phyloP scores from a whole-genome alignment of 2,329 filamentous ascomycete genomes.

The Ophiostoma sp. region DNA sequence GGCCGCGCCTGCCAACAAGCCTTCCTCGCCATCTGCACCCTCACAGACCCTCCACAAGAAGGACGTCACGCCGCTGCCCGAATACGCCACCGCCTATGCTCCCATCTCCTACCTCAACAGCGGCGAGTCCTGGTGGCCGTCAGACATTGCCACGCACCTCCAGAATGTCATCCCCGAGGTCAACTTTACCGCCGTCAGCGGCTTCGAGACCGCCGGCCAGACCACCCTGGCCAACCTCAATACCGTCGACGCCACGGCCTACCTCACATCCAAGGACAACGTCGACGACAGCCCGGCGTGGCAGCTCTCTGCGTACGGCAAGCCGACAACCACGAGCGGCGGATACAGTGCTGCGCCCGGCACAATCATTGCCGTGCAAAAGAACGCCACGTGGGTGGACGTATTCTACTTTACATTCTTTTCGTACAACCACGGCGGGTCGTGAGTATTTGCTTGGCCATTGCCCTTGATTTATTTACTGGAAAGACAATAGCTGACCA shows the following conservation, averaged over 20 bases:
- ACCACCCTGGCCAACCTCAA: slow-evolving; percentile 26
- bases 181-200: slow-evolving; percentile 19
- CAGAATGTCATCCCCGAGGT: slow-evolving; percentile 27
- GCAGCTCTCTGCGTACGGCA: slow-evolving; percentile 27
- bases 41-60: background rate
- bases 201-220: slow-evolving; percentile 22
- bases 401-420: slow-evolving; percentile 30
- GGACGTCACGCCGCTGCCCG: slow-evolving; percentile 24
- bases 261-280: slow-evolving; percentile 27
- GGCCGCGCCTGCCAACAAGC: slow-evolving; percentile 13
- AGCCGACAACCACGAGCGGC: slow-evolving; percentile 18
- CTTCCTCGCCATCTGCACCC: background rate
- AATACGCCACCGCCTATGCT: slow-evolving; percentile 27
- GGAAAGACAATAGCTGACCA: background rate
- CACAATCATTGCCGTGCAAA: slow-evolving; percentile 28
- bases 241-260: slow-evolving; percentile 22
- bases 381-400: slow-evolving; percentile 28
- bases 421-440: slow-evolving; percentile 28
- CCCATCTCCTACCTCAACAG: slow-evolving; percentile 28
- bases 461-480: background rate
- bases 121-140: slow-evolving; percentile 27
- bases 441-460: slow-evolving; percentile 17
- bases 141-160: slow-evolving; percentile 28
- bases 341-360: slow-evolving; percentile 28
- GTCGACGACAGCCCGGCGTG: slow-evolving; percentile 24